A percentile compares a stretch with the other conserved stretches of the same genome.
Conservation (phyloP, 2,329 filamentous ascomycete genomes). For the Exophiala spinifera region DNA sequence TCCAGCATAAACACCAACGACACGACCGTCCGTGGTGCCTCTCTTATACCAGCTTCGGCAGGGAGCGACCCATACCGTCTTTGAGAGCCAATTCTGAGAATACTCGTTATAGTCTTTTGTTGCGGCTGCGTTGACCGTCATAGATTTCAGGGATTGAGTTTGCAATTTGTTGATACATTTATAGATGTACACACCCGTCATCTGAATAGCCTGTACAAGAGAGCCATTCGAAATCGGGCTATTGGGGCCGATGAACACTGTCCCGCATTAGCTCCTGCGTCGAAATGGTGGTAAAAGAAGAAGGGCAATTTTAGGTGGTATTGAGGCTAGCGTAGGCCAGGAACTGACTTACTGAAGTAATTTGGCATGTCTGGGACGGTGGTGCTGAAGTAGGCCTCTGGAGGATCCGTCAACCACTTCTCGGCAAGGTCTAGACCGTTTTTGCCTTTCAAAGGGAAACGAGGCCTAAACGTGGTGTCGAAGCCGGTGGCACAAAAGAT, state of each 20-base stretch:
- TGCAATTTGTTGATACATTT: slow-evolving; percentile 38
- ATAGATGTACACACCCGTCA: slow-evolving; percentile 39
- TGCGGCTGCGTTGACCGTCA: slow-evolving; percentile 33
- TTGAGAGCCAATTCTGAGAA: slow-evolving; percentile 45
- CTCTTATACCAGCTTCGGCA: slow-evolving; percentile 43
- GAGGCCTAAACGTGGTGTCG: slow-evolving; percentile 35
- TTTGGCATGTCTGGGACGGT: slow-evolving; percentile 27
- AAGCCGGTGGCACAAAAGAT: too few relatives aligned
- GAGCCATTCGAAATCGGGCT: slow-evolving; percentile 44
- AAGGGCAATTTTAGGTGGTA: background rate
- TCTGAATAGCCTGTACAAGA: slow-evolving; percentile 45
- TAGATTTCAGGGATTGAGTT: slow-evolving; percentile 40
- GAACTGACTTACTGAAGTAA: slow-evolving; percentile 9
- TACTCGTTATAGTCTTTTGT: slow-evolving; percentile 36
- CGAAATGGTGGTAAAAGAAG: background rate
- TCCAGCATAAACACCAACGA: background rate
- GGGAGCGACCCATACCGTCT: slow-evolving; percentile 47
- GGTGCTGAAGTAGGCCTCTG: slow-evolving; percentile 22
- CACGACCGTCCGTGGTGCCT: slow-evolving; percentile 34
- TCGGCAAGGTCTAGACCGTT: slow-evolving; percentile 40
- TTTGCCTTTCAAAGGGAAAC: slow-evolving; percentile 41
- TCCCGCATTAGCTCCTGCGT: too few relatives aligned
- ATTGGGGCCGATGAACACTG: slow-evolving; percentile 24
- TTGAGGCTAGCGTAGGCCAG: background rate
- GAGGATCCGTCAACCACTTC: slow-evolving; percentile 37